Conservation (phyloP, 495 filamentous ascomycete genomes). For the Penicillium goetzii region DNA sequence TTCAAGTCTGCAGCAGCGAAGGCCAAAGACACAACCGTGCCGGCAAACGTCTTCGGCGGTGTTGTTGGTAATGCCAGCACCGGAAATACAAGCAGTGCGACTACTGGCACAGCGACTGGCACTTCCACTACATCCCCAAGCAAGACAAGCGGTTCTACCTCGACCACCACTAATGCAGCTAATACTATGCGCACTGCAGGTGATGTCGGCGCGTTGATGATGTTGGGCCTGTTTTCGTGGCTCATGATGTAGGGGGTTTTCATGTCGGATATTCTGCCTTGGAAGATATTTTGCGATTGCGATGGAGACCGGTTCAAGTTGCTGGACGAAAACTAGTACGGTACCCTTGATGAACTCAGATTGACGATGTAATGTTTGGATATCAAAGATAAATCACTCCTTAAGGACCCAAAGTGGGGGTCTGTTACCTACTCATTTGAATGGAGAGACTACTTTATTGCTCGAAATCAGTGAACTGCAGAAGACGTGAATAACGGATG, state of each 20-base stretch:
- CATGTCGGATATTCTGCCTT: not conserved
- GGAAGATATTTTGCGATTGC: not conserved
- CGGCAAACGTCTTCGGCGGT: not conserved
- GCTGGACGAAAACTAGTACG: not conserved
- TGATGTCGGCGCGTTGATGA: not conserved
- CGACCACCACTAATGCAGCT: not conserved
- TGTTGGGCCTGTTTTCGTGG: conserved; percentile 6
- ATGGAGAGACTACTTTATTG: not conserved
- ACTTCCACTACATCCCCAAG: not conserved
- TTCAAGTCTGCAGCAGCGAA: conserved; percentile 1
- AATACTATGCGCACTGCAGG: not conserved
- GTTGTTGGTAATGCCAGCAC: not conserved
- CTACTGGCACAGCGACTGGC: not conserved
- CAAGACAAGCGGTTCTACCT: not conserved
- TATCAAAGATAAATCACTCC: not conserved
- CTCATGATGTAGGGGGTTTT: not conserved
- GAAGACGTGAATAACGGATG: not conserved
- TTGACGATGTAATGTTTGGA: not conserved
- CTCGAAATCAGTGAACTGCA: not conserved
- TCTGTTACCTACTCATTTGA: not conserved
- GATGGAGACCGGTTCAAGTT: not conserved
- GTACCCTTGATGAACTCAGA: not conserved
- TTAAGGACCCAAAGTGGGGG: not conserved
- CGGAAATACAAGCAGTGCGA: not conserved
- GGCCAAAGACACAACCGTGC: not conserved